phyloP scores from a whole-genome alignment of 2,329 filamentous ascomycete genomes.

The Calonectria pteridis region DNA sequence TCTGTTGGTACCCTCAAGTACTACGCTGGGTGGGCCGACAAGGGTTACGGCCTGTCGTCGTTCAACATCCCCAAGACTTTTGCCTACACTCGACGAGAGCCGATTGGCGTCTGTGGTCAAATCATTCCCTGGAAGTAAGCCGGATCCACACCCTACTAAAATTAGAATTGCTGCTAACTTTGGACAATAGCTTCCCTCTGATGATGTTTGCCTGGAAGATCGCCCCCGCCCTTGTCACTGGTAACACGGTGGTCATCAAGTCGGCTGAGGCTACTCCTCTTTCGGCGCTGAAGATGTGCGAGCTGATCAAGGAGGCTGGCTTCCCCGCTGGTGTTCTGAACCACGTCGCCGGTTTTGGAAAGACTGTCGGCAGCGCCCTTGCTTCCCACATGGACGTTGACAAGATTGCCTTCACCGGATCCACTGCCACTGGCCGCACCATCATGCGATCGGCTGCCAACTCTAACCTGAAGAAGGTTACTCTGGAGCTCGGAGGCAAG shows the following conservation, averaged over 20 bases:
- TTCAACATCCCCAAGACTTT: conserved; percentile 14
- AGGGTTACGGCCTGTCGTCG: conserved; percentile 2
- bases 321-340: conserved; percentile 85
- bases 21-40: conserved; percentile 23
- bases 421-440: conserved; percentile 76
- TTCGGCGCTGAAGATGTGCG: conserved; percentile 74
- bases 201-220: conserved; percentile 74
- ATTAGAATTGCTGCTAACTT: background rate
- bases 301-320: conserved; percentile 77
- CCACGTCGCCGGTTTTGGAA: conserved; percentile 78
- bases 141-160: background rate
- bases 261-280: conserved; percentile 77
- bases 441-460: conserved; percentile 78
- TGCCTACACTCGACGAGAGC: conserved; percentile 16
- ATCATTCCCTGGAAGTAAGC: conserved; percentile 27
- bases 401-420: conserved; percentile 85
- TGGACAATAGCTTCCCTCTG: conserved; percentile 68
- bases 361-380: conserved; percentile 76
- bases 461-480: conserved; percentile 70
- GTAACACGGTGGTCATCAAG: conserved; percentile 75
- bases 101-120: conserved; percentile 25
- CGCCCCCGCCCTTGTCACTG: conserved; percentile 76
- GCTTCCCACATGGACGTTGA: conserved; percentile 76
- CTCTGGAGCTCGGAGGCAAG: conserved; percentile 76
- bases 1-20: conserved; percentile 13